Base-by-base conservation (phyloP, 1,284 basidiomycete genomes). In the Pyrrhoderma noxium region DNA sequence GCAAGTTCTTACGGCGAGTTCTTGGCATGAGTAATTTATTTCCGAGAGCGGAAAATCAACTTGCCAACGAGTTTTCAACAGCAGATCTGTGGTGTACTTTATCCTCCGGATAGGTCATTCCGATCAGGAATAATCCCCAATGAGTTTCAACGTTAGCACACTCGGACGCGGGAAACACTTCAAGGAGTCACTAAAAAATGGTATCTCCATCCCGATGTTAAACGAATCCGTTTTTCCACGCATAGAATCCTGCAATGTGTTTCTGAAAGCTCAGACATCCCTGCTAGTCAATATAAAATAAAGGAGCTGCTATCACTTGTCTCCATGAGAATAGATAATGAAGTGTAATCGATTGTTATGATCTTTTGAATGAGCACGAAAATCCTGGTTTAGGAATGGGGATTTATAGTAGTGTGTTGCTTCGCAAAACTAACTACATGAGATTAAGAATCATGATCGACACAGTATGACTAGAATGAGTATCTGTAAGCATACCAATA, bases 191-290 rank as follows among this genome's bases (percentile, higher is more conserved):
- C 77, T 86, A 16, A 74, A 74, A 58, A 70, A 79, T 44, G 79
- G 79, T 18, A 79, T 86, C 36, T 82, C 85, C 14, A 83, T 91
- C 53, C 82, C 84, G 13, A 89, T 91, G 51, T 76, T 99, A 52
- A 92, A 95, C 60, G 91, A 96, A 68, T 91, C 98, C 60, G 90
- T 97, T 51, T 75, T 81, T 25, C 96, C 96, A 8, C 94, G 97
- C 65, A 81, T 99, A 57, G 89, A 98, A 67, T 93, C 90, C 40
- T 99, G 99, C 76, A 96, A 99, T 67, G 86, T 93, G 9, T 77
- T 99, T 92, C 96, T 64, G 90, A 95, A 60, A 89, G 91, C 60
- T 88, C 83, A 48, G 85, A 80, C 3, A 64, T 84, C 56, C 82
- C 79, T 62, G 65, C 70, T 43, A 85, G 86, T 4, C 84, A 89